Evolutionary conservation across 345 rosid genomes (phyloP).

Genomic region (Jatropha curcas): DNA sequence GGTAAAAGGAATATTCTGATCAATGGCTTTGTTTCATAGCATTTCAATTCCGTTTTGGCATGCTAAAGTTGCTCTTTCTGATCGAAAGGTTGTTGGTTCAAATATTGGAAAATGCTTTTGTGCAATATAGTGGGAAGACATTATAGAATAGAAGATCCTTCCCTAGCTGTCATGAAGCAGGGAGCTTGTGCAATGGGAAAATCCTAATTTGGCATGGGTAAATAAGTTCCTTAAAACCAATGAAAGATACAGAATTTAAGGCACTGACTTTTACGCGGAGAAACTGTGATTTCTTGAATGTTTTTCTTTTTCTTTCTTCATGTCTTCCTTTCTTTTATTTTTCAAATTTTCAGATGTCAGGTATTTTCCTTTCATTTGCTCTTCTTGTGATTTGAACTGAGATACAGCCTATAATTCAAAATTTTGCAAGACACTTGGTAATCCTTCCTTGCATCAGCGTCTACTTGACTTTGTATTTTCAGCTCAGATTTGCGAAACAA

Average conservation of each 20-base stretch:
- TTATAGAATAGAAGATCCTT: too few species aligned
- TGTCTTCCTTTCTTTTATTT: too few species aligned
- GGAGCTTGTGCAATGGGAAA: too few species aligned
- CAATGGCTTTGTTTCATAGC: not conserved
- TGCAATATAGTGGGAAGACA: too few species aligned
- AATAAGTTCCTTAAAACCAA: not conserved
- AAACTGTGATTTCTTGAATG: not conserved
- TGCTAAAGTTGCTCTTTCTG: not conserved
- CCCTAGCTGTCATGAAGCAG: too few species aligned
- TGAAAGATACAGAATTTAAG: not conserved
- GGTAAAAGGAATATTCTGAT: not conserved
- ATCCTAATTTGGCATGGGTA: not conserved
- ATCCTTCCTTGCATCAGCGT: conserved; percentile 4
- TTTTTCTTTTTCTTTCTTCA: not conserved
- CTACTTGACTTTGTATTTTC: conserved; percentile 35
- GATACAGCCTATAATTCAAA: not conserved
- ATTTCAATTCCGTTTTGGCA: not conserved
- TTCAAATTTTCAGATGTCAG: not conserved
- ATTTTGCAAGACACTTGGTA: not conserved
- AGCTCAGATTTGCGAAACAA: conserved; percentile 85
- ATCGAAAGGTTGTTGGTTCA: too few species aligned
- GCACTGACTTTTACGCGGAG: not conserved
- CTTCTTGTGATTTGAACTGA: not conserved
- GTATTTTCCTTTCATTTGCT: not conserved
- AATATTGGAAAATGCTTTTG: too few species aligned